Base-by-base conservation (phyloP, 441 rosid genomes). In the Cnidoscolus chayamansa region DNA sequence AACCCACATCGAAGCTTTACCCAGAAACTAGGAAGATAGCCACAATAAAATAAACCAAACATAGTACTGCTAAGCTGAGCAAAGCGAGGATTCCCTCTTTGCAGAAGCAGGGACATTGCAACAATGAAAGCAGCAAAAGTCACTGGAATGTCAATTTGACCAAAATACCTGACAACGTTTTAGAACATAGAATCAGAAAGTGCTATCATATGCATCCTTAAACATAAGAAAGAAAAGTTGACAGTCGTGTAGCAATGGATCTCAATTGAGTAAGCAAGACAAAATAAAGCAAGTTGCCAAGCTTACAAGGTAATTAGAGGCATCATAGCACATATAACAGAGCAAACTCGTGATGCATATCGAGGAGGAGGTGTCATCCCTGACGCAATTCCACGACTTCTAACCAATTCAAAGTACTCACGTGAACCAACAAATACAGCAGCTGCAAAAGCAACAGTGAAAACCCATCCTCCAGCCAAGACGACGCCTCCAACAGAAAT, bases 361-460 rank as follows among this genome's bases (percentile, higher is more conserved):
- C 91, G 90, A 63, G 99, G 99, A 72, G 99, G 98, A 69, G 99
- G 99, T 0, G 97, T 92, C 99, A 94, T 94, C 81, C 97, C 98
- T 9, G 75, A 87, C 55, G 98, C 78, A 12, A 94, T 90, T 74
- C 96, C 97, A 60, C 82, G 87, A 73, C 96, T 92, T 69, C 96
- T 82, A 68, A 94, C 96, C 75, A 92, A 80, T 79, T 91, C 96
- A 78, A 94, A 92, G 81, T 92, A 94, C 78, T 94, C 97, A 0
- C 92, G 89, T n/a, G 99, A 79, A 67, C 92, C 96, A 9, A 86
- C 84, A 51, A 94, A 94, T 53, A 92, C 93, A 72, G 86, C 87
- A 60, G 84, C 87, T 0, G 91, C 86, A 76, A 94, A 48, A 20
- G 84, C 89, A 71, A 82, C 55, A 0, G 97, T 85, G 72, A 92